phyloP scores from a whole-genome alignment of 305 asterid genomes.

The Fraxinus albicans region DNA sequence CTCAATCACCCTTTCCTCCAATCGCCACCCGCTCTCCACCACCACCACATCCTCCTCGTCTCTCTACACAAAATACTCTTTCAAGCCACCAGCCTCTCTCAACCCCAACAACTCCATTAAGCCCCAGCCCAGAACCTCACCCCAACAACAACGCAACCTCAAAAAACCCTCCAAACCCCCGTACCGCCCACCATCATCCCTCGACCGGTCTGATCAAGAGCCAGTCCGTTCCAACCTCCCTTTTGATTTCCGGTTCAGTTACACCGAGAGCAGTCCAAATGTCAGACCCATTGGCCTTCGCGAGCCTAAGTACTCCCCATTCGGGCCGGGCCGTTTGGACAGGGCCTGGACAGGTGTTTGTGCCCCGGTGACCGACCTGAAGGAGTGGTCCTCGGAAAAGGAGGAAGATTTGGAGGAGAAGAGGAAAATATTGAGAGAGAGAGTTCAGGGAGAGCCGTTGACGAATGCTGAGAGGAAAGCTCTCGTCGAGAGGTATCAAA shows the following conservation, averaged over 20 bases:
- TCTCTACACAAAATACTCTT: conserved; percentile 60
- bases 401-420: conserved; percentile 72
- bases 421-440: conserved; percentile 55
- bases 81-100: conserved; percentile 64
- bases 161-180: conserved; percentile 49
- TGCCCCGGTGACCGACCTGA: conserved; percentile 91
- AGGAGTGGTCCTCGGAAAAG: conserved; percentile 44
- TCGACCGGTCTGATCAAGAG: conserved; percentile 41
- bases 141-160: conserved; percentile 13
- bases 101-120: conserved; percentile 32
- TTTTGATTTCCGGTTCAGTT: conserved; percentile 92
- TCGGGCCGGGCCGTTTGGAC: conserved; percentile 79
- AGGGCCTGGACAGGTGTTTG: conserved; percentile 95
- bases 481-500: conserved; percentile 64
- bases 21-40: conserved; percentile 39
- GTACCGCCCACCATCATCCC: conserved; percentile 83
- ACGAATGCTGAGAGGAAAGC: conserved; percentile 74
- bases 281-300: conserved; percentile 90
- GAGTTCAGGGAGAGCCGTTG: conserved; percentile 69
- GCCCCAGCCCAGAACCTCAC: conserved; percentile 23
- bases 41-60: conserved; percentile 36
- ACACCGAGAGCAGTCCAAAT: conserved; percentile 73
- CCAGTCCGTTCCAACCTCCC: conserved; percentile 65
- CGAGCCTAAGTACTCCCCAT: conserved; percentile 96
- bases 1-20: conserved; percentile 13